A percentile compares a stretch with the other conserved stretches of the same genome.
phyloP scores from a whole-genome alignment of 345 rosid genomes.

The Geranium rotundifolium region DNA sequence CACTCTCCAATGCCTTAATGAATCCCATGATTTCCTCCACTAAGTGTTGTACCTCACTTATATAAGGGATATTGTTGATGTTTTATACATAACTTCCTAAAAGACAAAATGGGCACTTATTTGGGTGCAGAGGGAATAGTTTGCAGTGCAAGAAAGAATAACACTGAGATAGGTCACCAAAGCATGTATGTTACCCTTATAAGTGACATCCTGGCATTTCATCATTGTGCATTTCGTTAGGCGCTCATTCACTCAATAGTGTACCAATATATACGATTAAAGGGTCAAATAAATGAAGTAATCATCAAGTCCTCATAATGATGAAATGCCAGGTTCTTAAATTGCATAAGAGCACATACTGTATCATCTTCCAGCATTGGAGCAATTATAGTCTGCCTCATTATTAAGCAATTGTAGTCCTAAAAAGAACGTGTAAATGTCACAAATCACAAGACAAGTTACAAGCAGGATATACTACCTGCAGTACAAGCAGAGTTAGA shows the following conservation, averaged over 20 bases:
- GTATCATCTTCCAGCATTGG: not conserved
- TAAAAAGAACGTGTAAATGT: not conserved
- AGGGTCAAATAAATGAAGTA: not conserved
- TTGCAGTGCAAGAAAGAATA: too few relatives aligned
- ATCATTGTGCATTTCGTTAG: too few relatives aligned
- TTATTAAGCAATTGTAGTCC: not conserved
- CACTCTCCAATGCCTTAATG: too few relatives aligned
- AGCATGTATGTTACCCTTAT: too few relatives aligned
- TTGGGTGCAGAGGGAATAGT: too few relatives aligned
- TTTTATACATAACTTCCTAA: too few relatives aligned
- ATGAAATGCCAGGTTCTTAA: not conserved
- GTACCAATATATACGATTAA: not conserved
- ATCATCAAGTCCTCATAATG: not conserved
- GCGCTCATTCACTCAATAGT: not conserved
- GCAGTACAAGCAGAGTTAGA: slow-evolving; percentile 90
- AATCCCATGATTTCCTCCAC: too few relatives aligned
- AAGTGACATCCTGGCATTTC: too few relatives aligned
- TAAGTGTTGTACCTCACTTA: too few relatives aligned
- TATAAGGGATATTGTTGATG: too few relatives aligned
- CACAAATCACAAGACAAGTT: not conserved
- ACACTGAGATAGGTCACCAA: too few relatives aligned
- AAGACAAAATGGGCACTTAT: too few relatives aligned
- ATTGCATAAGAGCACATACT: not conserved
- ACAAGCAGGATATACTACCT: slow-evolving; percentile 29
- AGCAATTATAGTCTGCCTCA: not conserved